Evolutionary conservation across 2,329 filamentous ascomycete species (phyloP).

Genomic region (Sporothrix phasma): DNA sequence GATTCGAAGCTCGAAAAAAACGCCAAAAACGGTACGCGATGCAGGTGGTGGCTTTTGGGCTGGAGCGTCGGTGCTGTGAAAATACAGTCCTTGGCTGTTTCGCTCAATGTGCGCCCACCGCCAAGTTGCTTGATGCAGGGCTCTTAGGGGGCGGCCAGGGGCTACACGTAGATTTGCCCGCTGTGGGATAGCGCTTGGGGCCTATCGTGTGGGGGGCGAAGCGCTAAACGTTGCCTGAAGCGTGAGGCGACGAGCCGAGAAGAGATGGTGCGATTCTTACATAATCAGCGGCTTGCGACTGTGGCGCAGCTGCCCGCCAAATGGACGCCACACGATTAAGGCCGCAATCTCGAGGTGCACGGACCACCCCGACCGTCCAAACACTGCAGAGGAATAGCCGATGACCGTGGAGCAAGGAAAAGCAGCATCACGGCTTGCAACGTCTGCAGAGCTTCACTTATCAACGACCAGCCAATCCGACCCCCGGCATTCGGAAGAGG

Average conservation of each 20-base stretch:
- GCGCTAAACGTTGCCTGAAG: conserved; percentile 1
- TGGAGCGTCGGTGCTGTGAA: background rate
- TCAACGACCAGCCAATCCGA: conserved; percentile 13
- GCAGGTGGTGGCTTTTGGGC: background rate
- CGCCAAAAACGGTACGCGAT: conserved; percentile 19
- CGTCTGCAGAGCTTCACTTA: background rate
- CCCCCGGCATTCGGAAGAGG: conserved; percentile 12
- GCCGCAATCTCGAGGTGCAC: conserved; percentile 9
- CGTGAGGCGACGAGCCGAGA: conserved; percentile 1
- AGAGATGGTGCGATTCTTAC: background rate
- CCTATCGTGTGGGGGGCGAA: background rate
- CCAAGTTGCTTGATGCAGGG: background rate
- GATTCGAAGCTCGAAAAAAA: conserved; percentile 28
- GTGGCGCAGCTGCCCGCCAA: too few species aligned
- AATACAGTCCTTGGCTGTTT: background rate
- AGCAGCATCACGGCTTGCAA: conserved; percentile 8
- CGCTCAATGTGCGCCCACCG: background rate
- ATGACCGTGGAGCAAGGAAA: conserved; percentile 15
- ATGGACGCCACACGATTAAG: background rate
- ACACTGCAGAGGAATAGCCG: conserved; percentile 18
- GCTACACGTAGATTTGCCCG: conserved; percentile 10
- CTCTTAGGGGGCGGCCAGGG: background rate
- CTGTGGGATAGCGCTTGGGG: conserved; percentile 5
- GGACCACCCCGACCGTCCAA: conserved; percentile 15
- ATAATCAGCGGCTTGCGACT: background rate